phyloP scores from a whole-genome alignment of 2,329 filamentous ascomycete species.

The Clarireedia homoeocarpa region DNA sequence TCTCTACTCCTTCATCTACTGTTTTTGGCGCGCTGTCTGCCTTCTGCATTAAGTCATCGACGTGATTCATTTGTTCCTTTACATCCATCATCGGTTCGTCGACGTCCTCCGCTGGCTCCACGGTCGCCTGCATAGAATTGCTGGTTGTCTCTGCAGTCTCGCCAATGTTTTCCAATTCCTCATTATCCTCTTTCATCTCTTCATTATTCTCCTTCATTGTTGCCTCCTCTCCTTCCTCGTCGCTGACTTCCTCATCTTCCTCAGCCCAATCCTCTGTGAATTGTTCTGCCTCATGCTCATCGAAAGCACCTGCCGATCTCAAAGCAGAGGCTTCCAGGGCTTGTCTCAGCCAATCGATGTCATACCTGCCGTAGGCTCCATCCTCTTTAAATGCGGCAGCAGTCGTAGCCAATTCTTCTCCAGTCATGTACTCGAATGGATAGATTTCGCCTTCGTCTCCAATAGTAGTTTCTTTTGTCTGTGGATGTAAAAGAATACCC shows the following conservation, averaged over 20 bases:
- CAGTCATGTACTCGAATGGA: slow-evolving; percentile 1
- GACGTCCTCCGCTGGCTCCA: too few species aligned
- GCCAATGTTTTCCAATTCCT: too few species aligned
- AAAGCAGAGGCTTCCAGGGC: slow-evolving; percentile 45
- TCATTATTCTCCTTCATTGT: not conserved
- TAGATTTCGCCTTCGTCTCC: not conserved
- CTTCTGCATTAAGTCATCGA: too few species aligned
- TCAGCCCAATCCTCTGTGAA: slow-evolving; percentile 30
- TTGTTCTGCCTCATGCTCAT: slow-evolving; percentile 46
- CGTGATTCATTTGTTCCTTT: too few species aligned
- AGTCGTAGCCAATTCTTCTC: slow-evolving; percentile 38
- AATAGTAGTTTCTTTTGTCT: not conserved
- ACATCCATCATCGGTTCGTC: too few species aligned
- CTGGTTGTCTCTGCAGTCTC: too few species aligned
- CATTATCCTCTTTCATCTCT: not conserved
- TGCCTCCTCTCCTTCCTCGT: not conserved
- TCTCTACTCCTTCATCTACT: not conserved
- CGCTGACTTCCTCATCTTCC: slow-evolving; percentile 3
- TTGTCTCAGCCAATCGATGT: slow-evolving; percentile 47
- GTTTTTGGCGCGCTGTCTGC: not conserved
- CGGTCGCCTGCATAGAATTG: too few species aligned
- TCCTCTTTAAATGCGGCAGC: slow-evolving; percentile 49
- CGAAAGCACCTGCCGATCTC: slow-evolving; percentile 42
- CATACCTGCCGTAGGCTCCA: slow-evolving; percentile 45
- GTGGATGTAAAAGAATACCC: not conserved